These are phyloP conservation scores for Candida alai DNA, from an alignment of 805 yeast species.

Conservation along the genomic window DNA sequence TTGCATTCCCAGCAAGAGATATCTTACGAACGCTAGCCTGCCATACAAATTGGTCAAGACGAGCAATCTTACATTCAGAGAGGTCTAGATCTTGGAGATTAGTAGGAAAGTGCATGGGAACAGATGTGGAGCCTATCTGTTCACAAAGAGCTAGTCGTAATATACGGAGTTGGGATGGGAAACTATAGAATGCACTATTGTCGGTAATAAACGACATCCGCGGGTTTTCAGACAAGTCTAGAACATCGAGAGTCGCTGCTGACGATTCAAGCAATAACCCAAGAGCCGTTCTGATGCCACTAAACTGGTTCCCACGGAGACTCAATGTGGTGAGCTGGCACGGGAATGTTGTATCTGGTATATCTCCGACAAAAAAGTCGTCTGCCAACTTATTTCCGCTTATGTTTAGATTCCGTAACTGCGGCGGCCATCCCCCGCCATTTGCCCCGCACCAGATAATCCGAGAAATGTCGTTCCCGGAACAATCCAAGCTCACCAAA, in stretches of 20 bases:
- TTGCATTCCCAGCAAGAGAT: conserved; percentile 22
- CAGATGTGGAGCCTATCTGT: no score
- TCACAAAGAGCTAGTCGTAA: not conserved
- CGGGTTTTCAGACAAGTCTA: conserved; percentile 8
- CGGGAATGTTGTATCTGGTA: no score
- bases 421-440: conserved; percentile 1
- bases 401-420: not conserved
- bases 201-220: not conserved
- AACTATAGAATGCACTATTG: not conserved
- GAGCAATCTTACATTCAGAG: conserved; percentile 19
- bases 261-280: no score
- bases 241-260: conserved; percentile 6
- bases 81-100: conserved; percentile 21
- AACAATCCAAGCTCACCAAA: conserved; percentile 21
- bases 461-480: conserved; percentile 17
- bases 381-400: conserved; percentile 1
- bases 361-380: no score
- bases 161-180: not conserved
- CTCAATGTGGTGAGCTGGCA: no score
- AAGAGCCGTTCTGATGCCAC: no score
- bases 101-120: conserved; percentile 28
- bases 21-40: conserved; percentile 18
- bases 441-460: no score
- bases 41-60: conserved; percentile 19
- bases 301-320: no score